Evolutionary conservation across 495 filamentous ascomycete genomes (phyloP).

Genomic region (Neurospora sp.): DNA sequence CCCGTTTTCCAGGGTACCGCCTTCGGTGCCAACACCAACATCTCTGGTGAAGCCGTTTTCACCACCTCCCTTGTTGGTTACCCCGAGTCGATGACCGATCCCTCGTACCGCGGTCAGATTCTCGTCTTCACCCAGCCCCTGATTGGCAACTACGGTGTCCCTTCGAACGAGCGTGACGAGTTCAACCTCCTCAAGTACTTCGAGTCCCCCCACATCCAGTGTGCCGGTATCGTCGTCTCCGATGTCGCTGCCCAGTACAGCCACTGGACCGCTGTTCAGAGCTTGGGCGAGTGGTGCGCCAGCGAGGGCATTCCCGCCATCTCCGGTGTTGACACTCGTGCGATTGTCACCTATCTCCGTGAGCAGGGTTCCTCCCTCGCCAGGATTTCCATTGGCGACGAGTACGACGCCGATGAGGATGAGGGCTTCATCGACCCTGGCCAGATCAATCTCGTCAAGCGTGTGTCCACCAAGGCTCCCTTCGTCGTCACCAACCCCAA

Average conservation of each 20-base stretch:
- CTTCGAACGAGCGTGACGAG: conserved; percentile 64
- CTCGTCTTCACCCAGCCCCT: conserved; percentile 97
- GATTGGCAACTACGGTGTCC: conserved; percentile 97
- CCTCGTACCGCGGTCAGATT: conserved; percentile 97
- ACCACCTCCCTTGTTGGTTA: conserved; percentile 91
- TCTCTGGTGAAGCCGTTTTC: conserved; percentile 91
- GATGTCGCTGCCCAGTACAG: conserved; percentile 90
- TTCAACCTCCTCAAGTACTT: conserved; percentile 83
- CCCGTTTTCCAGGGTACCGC: conserved; percentile 90
- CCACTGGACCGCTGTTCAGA: conserved; percentile 97
- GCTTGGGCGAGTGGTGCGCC: conserved; percentile 85
- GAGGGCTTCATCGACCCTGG: conserved; percentile 93
- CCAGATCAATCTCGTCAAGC: conserved; percentile 89
- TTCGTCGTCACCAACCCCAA: conserved; percentile 79
- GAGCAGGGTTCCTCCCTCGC: conserved; percentile 95
- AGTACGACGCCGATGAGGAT: conserved; percentile 97
- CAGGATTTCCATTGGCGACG: conserved; percentile 89
- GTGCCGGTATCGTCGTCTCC: conserved; percentile 87
- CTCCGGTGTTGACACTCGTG: conserved; percentile 92
- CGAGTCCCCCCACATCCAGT: conserved; percentile 94
- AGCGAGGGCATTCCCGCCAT: conserved; percentile 94
- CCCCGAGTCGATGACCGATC: conserved; percentile 96
- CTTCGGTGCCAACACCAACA: conserved; percentile 84
- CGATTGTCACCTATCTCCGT: conserved; percentile 87
- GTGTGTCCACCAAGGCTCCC: conserved; percentile 93